phyloP scores from a whole-genome alignment of 345 rosid genomes.

The Lumnitzera racemosa region DNA sequence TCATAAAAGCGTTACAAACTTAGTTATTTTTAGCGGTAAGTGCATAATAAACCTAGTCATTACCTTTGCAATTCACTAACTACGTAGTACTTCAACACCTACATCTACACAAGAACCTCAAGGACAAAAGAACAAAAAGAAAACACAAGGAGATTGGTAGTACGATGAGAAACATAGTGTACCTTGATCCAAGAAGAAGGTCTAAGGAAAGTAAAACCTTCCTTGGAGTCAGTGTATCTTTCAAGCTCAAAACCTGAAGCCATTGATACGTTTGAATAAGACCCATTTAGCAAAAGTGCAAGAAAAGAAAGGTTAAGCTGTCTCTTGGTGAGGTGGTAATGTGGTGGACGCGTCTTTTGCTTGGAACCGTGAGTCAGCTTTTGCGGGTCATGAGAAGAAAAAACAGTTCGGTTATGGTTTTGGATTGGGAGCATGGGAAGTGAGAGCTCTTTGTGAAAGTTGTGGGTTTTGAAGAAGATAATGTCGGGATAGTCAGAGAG shows the following conservation, averaged over 20 bases:
- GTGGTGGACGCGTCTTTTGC: too few relatives aligned
- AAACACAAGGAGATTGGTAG: not conserved
- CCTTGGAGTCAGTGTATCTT: slow-evolving; percentile 53
- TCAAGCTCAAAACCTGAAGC: slow-evolving; percentile 38
- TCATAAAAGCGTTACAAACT: too few relatives aligned
- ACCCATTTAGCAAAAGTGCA: slow-evolving; percentile 38
- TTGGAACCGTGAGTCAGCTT: too few relatives aligned
- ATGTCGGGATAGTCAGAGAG: too few relatives aligned
- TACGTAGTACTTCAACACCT: not conserved
- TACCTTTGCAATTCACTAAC: too few relatives aligned
- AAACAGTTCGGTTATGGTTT: too few relatives aligned
- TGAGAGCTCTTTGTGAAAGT: too few relatives aligned
- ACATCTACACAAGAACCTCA: not conserved
- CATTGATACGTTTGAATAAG: slow-evolving; percentile 17
- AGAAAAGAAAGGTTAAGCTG: slow-evolving; percentile 39
- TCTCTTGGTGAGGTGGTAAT: slow-evolving; percentile 35
- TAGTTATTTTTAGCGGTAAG: too few relatives aligned
- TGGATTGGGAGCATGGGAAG: too few relatives aligned
- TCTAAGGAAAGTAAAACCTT: slow-evolving; percentile 70
- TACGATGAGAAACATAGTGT: not conserved
- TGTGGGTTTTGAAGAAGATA: too few relatives aligned
- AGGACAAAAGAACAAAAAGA: not conserved
- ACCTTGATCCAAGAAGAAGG: slow-evolving; percentile 83
- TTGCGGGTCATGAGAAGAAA: too few relatives aligned
- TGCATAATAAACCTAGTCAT: too few relatives aligned